These are phyloP conservation scores for Aspergillus heteromorphus DNA, from an alignment of 495 filamentous ascomycete genomes.

Conservation along the genomic window DNA sequence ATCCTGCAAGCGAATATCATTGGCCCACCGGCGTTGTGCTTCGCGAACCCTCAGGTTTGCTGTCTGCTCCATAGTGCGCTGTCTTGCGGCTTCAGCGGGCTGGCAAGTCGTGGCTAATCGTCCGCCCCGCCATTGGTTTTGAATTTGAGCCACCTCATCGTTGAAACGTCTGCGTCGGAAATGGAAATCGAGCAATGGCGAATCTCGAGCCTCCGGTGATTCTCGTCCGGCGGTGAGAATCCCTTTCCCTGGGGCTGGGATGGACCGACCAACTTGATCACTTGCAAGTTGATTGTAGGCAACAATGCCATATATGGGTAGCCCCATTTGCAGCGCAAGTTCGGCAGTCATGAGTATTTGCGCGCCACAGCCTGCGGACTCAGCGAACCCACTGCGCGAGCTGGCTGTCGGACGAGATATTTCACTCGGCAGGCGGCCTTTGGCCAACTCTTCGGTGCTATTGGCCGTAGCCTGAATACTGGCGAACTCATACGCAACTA, in stretches of 20 bases:
- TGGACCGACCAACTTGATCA: conserved; percentile 96
- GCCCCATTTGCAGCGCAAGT: conserved; percentile 94
- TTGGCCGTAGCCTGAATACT: conserved; percentile 99
- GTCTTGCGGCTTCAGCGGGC: not conserved
- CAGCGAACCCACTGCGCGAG: conserved; percentile 95
- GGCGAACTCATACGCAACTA: conserved; percentile 97
- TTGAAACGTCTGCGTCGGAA: conserved; percentile 83
- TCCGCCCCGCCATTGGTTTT: not conserved
- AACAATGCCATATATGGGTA: conserved; percentile 93
- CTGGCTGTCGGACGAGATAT: conserved; percentile 98
- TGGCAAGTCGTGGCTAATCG: not conserved
- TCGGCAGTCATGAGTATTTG: conserved; percentile 96
- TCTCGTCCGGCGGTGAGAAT: conserved; percentile 94
- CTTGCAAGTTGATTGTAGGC: conserved; percentile 91
- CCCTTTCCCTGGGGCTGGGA: conserved; percentile 93
- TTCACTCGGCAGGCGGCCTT: conserved; percentile 87
- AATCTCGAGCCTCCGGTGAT: conserved; percentile 60
- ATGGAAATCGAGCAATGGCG: conserved; percentile 86
- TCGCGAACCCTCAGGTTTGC: conserved; percentile 56
- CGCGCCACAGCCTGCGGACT: conserved; percentile 95
- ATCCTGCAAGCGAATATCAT: conserved; percentile 95
- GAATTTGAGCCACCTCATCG: conserved; percentile 60
- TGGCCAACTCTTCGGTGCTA: conserved; percentile 85
- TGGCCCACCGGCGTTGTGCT: conserved; percentile 80
- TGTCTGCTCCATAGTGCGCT: not conserved